These are phyloP conservation scores for Capsicum rhomboideum DNA, from an alignment of 257 asterid species.

Conservation along the genomic window DNA sequence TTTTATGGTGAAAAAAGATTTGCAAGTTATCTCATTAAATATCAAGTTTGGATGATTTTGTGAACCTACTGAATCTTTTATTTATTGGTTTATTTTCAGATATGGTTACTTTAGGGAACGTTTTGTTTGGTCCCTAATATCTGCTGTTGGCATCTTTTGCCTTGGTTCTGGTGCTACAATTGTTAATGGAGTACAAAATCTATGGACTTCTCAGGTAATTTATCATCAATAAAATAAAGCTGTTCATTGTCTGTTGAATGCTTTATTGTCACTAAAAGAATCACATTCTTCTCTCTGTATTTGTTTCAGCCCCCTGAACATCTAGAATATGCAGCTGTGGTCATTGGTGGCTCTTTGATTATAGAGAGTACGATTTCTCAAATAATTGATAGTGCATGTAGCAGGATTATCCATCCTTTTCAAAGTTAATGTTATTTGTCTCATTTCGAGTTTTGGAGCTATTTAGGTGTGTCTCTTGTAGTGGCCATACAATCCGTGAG, in stretches of 20 bases:
- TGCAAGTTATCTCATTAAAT: not conserved
- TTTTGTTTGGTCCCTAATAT: conserved; percentile 93
- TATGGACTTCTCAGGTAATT: conserved; percentile 74
- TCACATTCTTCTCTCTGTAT: conserved; percentile 1
- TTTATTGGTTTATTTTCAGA: conserved; percentile 29
- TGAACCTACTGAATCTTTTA: too few species aligned
- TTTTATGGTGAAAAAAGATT: too few species aligned
- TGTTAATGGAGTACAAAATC: conserved; percentile 81
- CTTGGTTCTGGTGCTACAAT: conserved; percentile 98
- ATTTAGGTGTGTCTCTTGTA: conserved; percentile 78
- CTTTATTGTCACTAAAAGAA: too few species aligned
- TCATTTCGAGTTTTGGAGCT: not conserved
- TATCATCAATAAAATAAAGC: conserved; percentile 4
- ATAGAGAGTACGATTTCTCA: conserved; percentile 52
- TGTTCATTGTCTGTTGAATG: conserved; percentile 11
- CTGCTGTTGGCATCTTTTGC: conserved; percentile 95
- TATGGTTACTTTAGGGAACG: conserved; percentile 92
- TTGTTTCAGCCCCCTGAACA: conserved; percentile 70
- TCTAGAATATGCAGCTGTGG: conserved; percentile 85
- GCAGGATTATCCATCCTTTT: not conserved
- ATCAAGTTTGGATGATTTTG: not conserved
- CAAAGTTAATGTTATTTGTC: not conserved
- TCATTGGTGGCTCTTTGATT: conserved; percentile 88
- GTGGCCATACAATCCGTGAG: conserved; percentile 90
- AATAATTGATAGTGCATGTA: not conserved